Percentiles rank a stretch among this genome's conserved stretches.
Evolutionary conservation across 306 rosid species (phyloP).

Genomic region (Inga leiocalycina): DNA sequence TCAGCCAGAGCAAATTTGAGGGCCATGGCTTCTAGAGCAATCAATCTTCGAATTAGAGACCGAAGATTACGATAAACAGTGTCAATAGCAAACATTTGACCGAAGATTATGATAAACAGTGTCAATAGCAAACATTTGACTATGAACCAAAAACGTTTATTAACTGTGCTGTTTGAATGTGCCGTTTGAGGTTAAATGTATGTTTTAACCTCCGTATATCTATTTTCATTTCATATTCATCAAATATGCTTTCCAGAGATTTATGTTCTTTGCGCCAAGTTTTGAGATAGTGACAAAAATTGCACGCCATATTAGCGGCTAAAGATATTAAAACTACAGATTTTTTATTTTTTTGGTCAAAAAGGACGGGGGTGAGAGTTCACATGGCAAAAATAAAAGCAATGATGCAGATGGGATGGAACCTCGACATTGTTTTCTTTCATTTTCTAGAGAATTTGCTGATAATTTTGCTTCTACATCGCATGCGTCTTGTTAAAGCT

Average conservation of each 20-base stretch:
- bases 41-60: conserved; percentile 44
- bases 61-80: conserved; percentile 6
- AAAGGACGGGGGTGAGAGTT: neutral
- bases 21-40: conserved; percentile 79
- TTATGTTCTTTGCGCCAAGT: too few relatives aligned
- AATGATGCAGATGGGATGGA: neutral
- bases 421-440: neutral
- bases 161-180: neutral
- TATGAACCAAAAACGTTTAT: neutral
- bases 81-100: neutral
- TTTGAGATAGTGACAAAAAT: too few relatives aligned
- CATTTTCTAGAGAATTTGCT: neutral
- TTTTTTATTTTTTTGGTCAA: too few relatives aligned
- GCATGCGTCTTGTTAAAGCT: neutral
- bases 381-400: neutral
- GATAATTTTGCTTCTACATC: too few relatives aligned
- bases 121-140: too few relatives aligned
- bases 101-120: too few relatives aligned
- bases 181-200: neutral
- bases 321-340: too few relatives aligned
- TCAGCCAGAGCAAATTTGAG: conserved; percentile 65
- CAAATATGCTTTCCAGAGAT: neutral
- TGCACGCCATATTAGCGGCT: too few relatives aligned
- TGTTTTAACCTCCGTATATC: neutral
- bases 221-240: neutral